phyloP scores from a whole-genome alignment of 352 stramenopile species.

The Phytophthora idaei region DNA sequence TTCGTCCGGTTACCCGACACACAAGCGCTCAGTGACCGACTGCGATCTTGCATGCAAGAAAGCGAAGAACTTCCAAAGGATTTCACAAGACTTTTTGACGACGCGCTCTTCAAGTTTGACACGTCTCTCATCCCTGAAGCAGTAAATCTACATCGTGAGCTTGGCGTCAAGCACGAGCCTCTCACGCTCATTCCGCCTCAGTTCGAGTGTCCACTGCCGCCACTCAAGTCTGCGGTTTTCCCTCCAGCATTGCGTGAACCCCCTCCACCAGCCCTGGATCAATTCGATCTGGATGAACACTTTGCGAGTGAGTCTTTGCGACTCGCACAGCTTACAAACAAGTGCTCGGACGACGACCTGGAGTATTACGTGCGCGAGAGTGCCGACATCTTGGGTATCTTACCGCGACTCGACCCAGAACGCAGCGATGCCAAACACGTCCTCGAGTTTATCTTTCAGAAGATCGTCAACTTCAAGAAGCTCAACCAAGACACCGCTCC shows the following conservation, averaged over 20 bases:
- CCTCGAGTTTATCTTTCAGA: conserved; percentile 92
- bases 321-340: conserved; percentile 95
- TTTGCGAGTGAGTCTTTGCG: conserved; percentile 93
- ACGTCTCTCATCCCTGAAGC: conserved; percentile 95
- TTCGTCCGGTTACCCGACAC: conserved; percentile 94
- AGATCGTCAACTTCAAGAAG: conserved; percentile 95
- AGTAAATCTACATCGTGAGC: conserved; percentile 90
- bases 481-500: conserved; percentile 75
- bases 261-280: conserved; percentile 91
- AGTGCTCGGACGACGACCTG: conserved; percentile 94
- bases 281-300: conserved; percentile 97
- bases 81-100: conserved; percentile 94
- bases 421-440: conserved; percentile 89
- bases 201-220: conserved; percentile 95
- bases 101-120: conserved; percentile 94
- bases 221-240: conserved; percentile 93
- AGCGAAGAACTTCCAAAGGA: conserved; percentile 94
- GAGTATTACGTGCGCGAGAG: conserved; percentile 95
- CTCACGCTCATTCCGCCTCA: conserved; percentile 93
- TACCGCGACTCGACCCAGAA: conserved; percentile 75
- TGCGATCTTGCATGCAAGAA: conserved; percentile 96
- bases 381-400: conserved; percentile 92
- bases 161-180: conserved; percentile 95
- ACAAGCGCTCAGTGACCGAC: conserved; percentile 89
- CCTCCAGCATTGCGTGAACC: conserved; percentile 91